Evolutionary conservation across 805 yeast genomes (phyloP), one percentile per base, ranked within the genome.

Genomic region (Tetrapisispora namnaoensis): DNA sequence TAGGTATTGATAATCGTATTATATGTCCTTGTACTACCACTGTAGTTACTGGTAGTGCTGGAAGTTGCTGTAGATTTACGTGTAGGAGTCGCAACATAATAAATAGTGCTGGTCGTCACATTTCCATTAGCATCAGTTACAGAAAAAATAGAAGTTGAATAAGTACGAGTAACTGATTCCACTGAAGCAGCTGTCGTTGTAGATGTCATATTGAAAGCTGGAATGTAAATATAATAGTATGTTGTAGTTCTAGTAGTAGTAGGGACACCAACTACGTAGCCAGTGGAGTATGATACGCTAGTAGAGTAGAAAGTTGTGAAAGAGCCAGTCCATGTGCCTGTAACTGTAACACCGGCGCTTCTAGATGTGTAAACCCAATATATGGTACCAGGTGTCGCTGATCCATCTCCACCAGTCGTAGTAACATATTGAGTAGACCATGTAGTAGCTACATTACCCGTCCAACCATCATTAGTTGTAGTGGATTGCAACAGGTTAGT

Each of bases 1-100:
- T n/a, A 44, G 0, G 53, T 50, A 5, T 43, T 17, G 14, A 37
- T 13, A 17, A n/a, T 22, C 4, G 57, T 52, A 2, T 49, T 41
- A 27, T 38, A 40, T 11, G 54, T 51, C 16, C 41, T 38, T 4
- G 52, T 44, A 7, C 11, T 27, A 24, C 28, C 28, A 24, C 28
- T 24, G 38, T 36, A 36, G 11, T 13, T 16, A 36, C 21, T 16
- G 7, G 38, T 36, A 7, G 21, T 16, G 5, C 21, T 9, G 5
- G 13, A 17, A n/a, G 38, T 36, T n/a, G 21, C 38, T 36, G 38
- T 36, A 4, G 21, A 16, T 4, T n/a, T 13, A 36, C 21, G 18
- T 6, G 21, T n/a, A n/a, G 38, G 38, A 11, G 21, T 16, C 10
- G 18, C 18, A 16, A 36, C 38, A 17, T 36, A 36, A 36, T 36